phyloP scores from a whole-genome alignment of 2,329 filamentous ascomycete species.

The Cytospora leucostoma region DNA sequence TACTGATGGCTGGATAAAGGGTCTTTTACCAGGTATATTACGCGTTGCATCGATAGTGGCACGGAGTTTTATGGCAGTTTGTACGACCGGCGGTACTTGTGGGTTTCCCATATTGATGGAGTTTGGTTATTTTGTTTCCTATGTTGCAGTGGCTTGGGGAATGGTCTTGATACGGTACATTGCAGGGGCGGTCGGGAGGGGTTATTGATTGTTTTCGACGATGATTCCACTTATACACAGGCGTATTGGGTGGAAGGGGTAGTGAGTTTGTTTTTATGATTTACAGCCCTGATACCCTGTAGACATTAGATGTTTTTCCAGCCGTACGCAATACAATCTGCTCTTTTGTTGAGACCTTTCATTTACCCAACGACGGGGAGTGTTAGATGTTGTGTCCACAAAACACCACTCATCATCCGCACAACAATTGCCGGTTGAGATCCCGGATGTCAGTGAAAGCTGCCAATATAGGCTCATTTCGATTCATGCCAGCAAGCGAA shows the following conservation, averaged over 20 bases:
- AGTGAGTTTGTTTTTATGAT: neutral
- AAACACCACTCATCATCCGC: neutral
- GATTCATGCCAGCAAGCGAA: too few relatives aligned
- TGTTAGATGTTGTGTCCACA: neutral
- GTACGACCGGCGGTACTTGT: too few relatives aligned
- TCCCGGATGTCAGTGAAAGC: too few relatives aligned
- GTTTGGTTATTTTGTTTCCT: neutral
- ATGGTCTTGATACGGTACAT: neutral
- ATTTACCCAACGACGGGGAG: too few relatives aligned
- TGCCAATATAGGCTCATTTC: too few relatives aligned
- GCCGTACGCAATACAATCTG: neutral
- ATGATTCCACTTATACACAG: neutral
- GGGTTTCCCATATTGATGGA: neutral
- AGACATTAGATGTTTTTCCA: neutral
- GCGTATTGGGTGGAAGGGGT: neutral
- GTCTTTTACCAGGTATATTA: neutral
- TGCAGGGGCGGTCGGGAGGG: too few relatives aligned
- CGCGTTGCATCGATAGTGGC: neutral
- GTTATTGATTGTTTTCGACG: neutral
- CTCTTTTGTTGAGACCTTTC: neutral
- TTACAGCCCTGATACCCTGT: neutral
- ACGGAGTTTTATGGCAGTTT: neutral
- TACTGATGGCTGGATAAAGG: neutral
- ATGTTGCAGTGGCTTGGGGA: neutral
- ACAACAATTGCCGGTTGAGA: too few relatives aligned